Evolutionary conservation across 176 grass and related monocot species (phyloP), one percentile per base, ranked within the genome.

Genomic region (Avena sativa): DNA sequence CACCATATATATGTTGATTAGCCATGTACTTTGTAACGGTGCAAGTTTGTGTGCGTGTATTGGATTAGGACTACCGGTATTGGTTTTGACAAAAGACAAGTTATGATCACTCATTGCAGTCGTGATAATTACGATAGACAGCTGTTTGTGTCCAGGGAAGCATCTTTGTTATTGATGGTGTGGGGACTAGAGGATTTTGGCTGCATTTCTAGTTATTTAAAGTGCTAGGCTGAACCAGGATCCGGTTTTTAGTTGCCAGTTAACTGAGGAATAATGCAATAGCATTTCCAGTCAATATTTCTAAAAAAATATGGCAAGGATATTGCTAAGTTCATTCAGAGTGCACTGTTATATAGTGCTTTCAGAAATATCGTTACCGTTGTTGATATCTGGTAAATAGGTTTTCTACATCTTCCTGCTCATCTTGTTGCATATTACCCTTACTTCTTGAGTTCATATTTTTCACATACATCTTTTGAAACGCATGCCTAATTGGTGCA

Each of bases 101-200:
- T 68, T 68, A 72, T 68, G 50, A 21, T 50, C 69, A 81, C 19
- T 88, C 68, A 53, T 84, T 52, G 59, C 20, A 19, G 2, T 62
- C 13, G 1, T 51, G 43, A 84, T 86, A 60, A 81, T 77, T 81
- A 8, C 74, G 19, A 43, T 23, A 46, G 30, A 87, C 30, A 86
- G 71, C 69, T 76, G 67, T 79, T 84, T 67, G 8, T 87, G 78
- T 84, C 81, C 84, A 79, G 12, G 68, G 50, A 70, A 84, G 81
- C 55, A 32, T 88, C 16, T 71, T 87, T 64, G 34, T 82, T 75
- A 70, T 51, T 16, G 67, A 82, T 83, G 8, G 32, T 10, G 59
- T 76, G 80, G 80, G 84, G 26, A 64, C 83, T 52, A 47, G 73
- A 52, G 48, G 46, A 12, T 63, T 86, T 90, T 79, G 65, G 52